Evolutionary conservation across 73 alveolate genomes (phyloP), one percentile per base, ranked within the genome.

Genomic region (Blepharisma stoltei): DNA sequence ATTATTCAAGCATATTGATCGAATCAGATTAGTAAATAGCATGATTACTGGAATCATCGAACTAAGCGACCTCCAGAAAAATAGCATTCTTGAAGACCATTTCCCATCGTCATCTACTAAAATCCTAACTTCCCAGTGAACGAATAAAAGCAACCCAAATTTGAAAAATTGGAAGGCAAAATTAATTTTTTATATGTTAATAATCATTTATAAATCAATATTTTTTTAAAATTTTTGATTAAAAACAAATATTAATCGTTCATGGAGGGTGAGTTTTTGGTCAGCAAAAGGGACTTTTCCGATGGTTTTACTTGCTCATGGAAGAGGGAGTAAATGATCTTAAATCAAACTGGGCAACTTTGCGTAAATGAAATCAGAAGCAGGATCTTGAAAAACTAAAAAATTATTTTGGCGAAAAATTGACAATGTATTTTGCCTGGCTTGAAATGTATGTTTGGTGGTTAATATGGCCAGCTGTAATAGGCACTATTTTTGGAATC

Each of bases 391-490:
- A 69, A 9, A 69, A 69, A 25, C 1, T 69, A 7, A 23, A 53
- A 69, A 43, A 14, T 69, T 69, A 69, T 43, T 69, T 69, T n/a
- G 79, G 79, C 2, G 71, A 23, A 37, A 43, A 46, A 44, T 3
- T 69, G 9, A 25, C 79, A 0, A 14, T 69, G 71, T 69, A 69
- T 43, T 69, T 69, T 43, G 23, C 79, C 11, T 69, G 71, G 71
- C 79, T 69, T 44, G 55, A 69, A 25, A 14, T 69, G 11, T 69
- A 69, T 25, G 41, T 9, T 7, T 18, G 27, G 1, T 69, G 71
- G 71, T 5, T 69, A 0, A 38, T 18, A 38, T 14, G 11, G 54
- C 79, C 60, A 7, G 71, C 67, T 14, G 5, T 69, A 9, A 1
- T 81, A 18, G 88, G 88, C 21, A 11, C 65, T 5, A 54, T 37